These are phyloP conservation scores for Lentithecium fluviatile DNA, from an alignment of 495 filamentous ascomycete species.

Conservation along the genomic window DNA sequence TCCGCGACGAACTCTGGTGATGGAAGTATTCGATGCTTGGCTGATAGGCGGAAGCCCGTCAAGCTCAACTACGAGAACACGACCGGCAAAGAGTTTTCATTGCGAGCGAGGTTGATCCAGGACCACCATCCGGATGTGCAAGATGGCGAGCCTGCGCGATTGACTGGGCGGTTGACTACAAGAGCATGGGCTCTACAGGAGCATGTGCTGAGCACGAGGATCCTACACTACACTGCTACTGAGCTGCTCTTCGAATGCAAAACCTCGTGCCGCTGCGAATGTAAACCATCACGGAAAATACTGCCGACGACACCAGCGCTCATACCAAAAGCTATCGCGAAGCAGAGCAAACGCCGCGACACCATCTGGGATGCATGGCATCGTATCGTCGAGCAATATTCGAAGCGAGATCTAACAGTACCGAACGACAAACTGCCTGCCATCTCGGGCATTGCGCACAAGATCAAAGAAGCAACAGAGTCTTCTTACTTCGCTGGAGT, in stretches of 20 bases:
- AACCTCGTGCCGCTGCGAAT: slow-evolving; percentile 28
- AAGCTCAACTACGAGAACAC: slow-evolving; percentile 22
- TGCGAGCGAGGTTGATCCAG: slow-evolving; percentile 8
- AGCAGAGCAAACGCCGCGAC: neutral
- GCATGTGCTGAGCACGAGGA: slow-evolving; percentile 24
- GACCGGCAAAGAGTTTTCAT: slow-evolving; percentile 10
- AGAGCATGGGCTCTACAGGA: slow-evolving; percentile 36
- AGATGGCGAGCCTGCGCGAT: slow-evolving; percentile 7
- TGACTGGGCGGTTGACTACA: slow-evolving; percentile 10
- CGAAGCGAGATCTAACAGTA: slow-evolving; percentile 19
- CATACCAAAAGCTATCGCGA: slow-evolving; percentile 18
- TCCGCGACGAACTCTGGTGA: slow-evolving; percentile 11
- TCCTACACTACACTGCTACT: slow-evolving; percentile 28
- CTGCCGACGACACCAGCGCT: slow-evolving; percentile 20
- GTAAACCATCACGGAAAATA: slow-evolving; percentile 3
- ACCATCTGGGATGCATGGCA: slow-evolving; percentile 26
- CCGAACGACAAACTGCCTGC: slow-evolving; percentile 12
- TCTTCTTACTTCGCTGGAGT: slow-evolving; percentile 20
- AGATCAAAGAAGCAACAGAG: slow-evolving; percentile 13
- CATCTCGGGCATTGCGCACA: slow-evolving; percentile 20
- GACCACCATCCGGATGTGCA: slow-evolving; percentile 17
- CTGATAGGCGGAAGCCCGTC: slow-evolving; percentile 11
- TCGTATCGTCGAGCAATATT: slow-evolving; percentile 26
- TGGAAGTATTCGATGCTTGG: slow-evolving; percentile 11
- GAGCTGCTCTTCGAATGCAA: slow-evolving; percentile 38